These are phyloP conservation scores for Aphanomyces euteiches DNA, from an alignment of 352 stramenopile genomes.

Conservation along the genomic window DNA sequence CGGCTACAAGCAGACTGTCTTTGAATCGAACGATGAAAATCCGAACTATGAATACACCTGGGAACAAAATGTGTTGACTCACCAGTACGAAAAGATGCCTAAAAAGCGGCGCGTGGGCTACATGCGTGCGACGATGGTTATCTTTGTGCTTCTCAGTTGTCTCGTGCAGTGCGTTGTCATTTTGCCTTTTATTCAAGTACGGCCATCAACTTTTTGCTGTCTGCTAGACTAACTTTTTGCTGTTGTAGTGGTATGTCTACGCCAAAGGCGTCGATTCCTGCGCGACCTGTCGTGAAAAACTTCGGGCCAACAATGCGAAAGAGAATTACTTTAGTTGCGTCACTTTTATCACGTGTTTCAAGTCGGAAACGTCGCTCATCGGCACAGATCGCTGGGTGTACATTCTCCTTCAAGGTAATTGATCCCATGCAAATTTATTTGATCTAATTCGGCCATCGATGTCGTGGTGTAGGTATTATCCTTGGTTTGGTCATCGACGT, in stretches of 20 bases:
- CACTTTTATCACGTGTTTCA: slow-evolving; percentile 84
- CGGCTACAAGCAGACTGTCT: slow-evolving; percentile 85
- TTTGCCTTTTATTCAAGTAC: slow-evolving; percentile 74
- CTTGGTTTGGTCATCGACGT: slow-evolving; percentile 37
- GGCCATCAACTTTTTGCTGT: not conserved
- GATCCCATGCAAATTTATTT: not conserved
- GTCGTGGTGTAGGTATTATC: slow-evolving; percentile 27
- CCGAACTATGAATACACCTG: slow-evolving; percentile 81
- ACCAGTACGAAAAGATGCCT: slow-evolving; percentile 84
- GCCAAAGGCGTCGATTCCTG: slow-evolving; percentile 79
- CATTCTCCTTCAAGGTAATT: slow-evolving; percentile 34
- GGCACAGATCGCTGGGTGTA: slow-evolving; percentile 39
- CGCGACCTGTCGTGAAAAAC: slow-evolving; percentile 37
- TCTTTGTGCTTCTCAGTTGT: slow-evolving; percentile 71
- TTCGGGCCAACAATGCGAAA: slow-evolving; percentile 33
- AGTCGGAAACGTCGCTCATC: slow-evolving; percentile 38
- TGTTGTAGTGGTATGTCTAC: slow-evolving; percentile 72
- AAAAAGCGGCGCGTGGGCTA: slow-evolving; percentile 78
- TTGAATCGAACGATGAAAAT: slow-evolving; percentile 84
- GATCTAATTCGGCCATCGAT: not conserved
- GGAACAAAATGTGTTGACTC: slow-evolving; percentile 83
- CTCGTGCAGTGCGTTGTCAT: slow-evolving; percentile 78
- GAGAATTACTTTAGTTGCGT: slow-evolving; percentile 40
- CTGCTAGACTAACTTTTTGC: not conserved
- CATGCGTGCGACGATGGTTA: slow-evolving; percentile 82